Evolutionary conservation across 2,329 filamentous ascomycete genomes (phyloP), one percentile per base, ranked within the genome.

Genomic region (Hypoxylon sp.): DNA sequence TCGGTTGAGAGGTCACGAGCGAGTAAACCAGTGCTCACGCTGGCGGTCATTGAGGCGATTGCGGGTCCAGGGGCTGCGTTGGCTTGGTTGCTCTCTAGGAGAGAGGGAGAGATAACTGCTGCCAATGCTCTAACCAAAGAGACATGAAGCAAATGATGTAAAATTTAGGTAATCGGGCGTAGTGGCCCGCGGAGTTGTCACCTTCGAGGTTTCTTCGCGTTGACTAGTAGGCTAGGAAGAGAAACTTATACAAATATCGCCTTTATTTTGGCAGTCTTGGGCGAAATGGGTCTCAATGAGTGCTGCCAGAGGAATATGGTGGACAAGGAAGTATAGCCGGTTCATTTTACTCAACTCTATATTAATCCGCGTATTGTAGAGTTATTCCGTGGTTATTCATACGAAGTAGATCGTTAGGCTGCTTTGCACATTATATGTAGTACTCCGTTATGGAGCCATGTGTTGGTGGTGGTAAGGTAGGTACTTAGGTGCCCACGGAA

Each of bases 71-170:
- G 66, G 3, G 62, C 58, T 47, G 62, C 46, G 9, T 33, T 69
- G 24, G 66, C 61, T 44, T 69, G 57, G 66, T 26, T 66, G 22
- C 48, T 69, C 11, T 65, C 31, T 19, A 51, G 24, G 14, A 69
- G 53, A 2, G 66, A 66, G 22, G 10, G 35, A 19, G 37, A 58
- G 6, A 35, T 5, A 13, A 5, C 42, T 42, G 39, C 42, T 66
- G 14, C 4, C 9, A 26, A 65, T 14, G 10, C 26, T 37, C 6
- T 17, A 22, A 57, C 44, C 13, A 61, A 66, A 29, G 37, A 52
- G 3, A 26, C 51, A 8, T 59, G 22, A 54, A 11, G 14, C 9
- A 11, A n/a, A 2, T 1, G 22, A 6, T 26, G 3, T 37, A 3
- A 19, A 13, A 19, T 6, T 37, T 13, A 26, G 19, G 22, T 5